Evolutionary conservation across 345 rosid species (phyloP), one percentile per base, ranked within the genome.

Genomic region (Acer negundo): DNA sequence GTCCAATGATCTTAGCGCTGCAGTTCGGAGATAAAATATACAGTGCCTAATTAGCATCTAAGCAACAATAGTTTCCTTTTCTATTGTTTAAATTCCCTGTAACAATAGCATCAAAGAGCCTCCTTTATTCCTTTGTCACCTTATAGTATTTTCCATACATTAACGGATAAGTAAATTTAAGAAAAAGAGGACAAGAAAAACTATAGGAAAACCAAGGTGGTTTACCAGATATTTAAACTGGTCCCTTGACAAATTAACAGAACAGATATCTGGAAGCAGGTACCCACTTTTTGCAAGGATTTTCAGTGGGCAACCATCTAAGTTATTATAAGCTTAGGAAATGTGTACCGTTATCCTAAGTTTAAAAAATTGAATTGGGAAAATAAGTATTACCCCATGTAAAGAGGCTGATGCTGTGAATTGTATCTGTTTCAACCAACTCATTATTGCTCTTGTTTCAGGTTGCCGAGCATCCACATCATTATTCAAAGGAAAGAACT

Each of bases 331-430:
- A 5, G 77, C 26, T n/a, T 10, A 73, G 58, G 19, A 51, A 63
- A 64, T 22, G 35, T 4, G 15, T 20, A 49, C 19, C 28, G 46
- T 38, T 63, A 11, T 35, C 53, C 62, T 59, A 61, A 80, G 62
- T 69, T 24, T 68, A 69, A 73, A 31, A 73, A 24, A 70, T 79
- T 38, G 58, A 66, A 10, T 46, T 59, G 23, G 13, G 62, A 56
- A 67, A 71, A 74, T 22, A 73, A 78, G 51, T 47, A 72, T 76
- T 89, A 96, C 98, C 97, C 99, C 98, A 46, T 96, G 99, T 81
- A 96, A 83, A 83, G 88, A 90, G 15, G 99, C 98, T 15, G 98
- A 96, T 70, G 92, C 97, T 75, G 97, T 85, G 84, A 96, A 96
- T 51, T 31, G 90, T 75, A 84, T 86, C 67, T 91, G 88, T 82